Conservation (phyloP, 1,284 basidiomycete species). For the Vanrija pseudolonga region DNA sequence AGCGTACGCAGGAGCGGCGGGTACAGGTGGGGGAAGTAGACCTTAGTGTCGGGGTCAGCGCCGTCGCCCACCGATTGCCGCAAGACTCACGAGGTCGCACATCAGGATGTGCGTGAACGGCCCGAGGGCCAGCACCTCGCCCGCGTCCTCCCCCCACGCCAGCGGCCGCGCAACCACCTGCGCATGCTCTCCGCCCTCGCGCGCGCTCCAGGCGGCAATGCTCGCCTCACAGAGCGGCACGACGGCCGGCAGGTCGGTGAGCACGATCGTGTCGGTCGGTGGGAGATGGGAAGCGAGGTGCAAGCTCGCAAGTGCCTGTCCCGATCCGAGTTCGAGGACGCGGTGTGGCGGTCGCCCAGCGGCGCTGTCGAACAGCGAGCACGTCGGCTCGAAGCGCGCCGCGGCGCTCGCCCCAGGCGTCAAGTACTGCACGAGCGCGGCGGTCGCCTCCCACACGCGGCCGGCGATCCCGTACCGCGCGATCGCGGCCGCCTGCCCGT, state of each 20-base stretch:
- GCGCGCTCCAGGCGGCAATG: slow-evolving; percentile 17
- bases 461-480: slow-evolving; percentile 46
- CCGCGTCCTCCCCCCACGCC: slow-evolving; percentile 36
- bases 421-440: slow-evolving; percentile 40
- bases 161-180: slow-evolving; percentile 27
- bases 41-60: slow-evolving; percentile 21
- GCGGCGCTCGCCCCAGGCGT: slow-evolving; percentile 23
- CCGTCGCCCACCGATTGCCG: too few relatives aligned
- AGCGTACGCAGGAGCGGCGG: slow-evolving; percentile 39
- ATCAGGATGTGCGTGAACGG: slow-evolving; percentile 42
- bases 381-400: slow-evolving; percentile 36
- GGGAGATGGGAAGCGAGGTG: slow-evolving; percentile 34
- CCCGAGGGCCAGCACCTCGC: slow-evolving; percentile 10
- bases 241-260: slow-evolving; percentile 45
- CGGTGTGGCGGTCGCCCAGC: slow-evolving; percentile 5
- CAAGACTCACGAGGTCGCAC: slow-evolving; percentile 45
- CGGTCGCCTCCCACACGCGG: slow-evolving; percentile 45
- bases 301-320: slow-evolving; percentile 41
- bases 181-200: slow-evolving; percentile 8
- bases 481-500: slow-evolving; percentile 35
- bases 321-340: slow-evolving; percentile 44
- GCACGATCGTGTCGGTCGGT: slow-evolving; percentile 24
- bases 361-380: slow-evolving; percentile 27
- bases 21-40: slow-evolving; percentile 47
- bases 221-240: slow-evolving; percentile 36